These are phyloP conservation scores for Penicillium palitans DNA, from an alignment of 2,329 filamentous ascomycete species.

Conservation along the genomic window DNA sequence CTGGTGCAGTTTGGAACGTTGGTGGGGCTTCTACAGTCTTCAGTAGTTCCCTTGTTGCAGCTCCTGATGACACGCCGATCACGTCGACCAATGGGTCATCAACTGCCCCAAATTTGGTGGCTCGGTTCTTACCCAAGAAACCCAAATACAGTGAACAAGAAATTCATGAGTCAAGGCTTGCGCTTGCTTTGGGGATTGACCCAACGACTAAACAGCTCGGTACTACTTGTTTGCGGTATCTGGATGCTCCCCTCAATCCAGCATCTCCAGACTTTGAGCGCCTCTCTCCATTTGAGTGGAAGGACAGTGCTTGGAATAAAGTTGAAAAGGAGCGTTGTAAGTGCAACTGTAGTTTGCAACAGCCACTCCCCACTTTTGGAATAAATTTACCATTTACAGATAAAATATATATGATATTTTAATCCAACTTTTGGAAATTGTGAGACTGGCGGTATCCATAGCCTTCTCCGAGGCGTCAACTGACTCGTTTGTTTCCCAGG, in stretches of 20 bases:
- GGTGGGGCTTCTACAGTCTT: slow-evolving; percentile 65
- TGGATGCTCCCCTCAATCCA: slow-evolving; percentile 26
- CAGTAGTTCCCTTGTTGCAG: slow-evolving; percentile 43
- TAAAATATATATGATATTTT: slow-evolving; percentile 8
- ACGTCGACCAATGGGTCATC: slow-evolving; percentile 70
- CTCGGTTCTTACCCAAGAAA: slow-evolving; percentile 54
- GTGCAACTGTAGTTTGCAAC: slow-evolving; percentile 17
- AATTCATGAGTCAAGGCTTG: slow-evolving; percentile 72
- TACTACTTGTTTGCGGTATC: slow-evolving; percentile 49
- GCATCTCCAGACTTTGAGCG: slow-evolving; percentile 32
- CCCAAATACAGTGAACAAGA: slow-evolving; percentile 62
- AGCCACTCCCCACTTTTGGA: neutral
- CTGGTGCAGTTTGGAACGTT: slow-evolving; percentile 73
- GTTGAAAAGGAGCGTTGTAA: slow-evolving; percentile 36
- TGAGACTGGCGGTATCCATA: neutral
- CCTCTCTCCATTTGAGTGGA: slow-evolving; percentile 40
- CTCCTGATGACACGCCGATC: slow-evolving; percentile 64
- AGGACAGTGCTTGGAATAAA: slow-evolving; percentile 41
- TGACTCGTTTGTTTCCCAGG: slow-evolving; percentile 28
- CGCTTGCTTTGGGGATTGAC: slow-evolving; percentile 78
- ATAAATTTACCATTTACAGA: slow-evolving; percentile 7
- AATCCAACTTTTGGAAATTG: neutral
- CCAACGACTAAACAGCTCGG: slow-evolving; percentile 65
- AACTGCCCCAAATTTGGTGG: slow-evolving; percentile 65
- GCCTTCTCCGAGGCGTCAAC: slow-evolving; percentile 4